A percentile compares a stretch with the other conserved stretches of the same genome.
Evolutionary conservation across 208 protist genomes (phyloP).

Genomic region (Balamuthia mandrillaris): DNA sequence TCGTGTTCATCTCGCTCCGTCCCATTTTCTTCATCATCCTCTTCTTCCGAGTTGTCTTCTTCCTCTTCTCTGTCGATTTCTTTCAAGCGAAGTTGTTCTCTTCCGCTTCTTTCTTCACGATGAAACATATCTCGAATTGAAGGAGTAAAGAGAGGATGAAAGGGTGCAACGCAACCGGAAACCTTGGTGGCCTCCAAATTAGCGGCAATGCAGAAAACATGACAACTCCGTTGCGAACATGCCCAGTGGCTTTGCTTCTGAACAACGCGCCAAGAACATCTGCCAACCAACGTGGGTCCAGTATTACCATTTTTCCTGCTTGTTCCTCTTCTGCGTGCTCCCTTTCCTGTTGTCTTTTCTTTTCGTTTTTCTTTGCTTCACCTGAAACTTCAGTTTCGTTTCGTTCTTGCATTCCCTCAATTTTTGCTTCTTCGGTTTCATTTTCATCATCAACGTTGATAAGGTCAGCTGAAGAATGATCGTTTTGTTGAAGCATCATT

Average conservation of each 20-base stretch:
- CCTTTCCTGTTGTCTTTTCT: too few relatives aligned
- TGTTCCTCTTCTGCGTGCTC: too few relatives aligned
- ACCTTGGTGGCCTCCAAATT: conserved; percentile 5
- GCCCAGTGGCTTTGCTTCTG: background rate
- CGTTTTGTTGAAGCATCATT: too few relatives aligned
- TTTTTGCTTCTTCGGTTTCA: too few relatives aligned
- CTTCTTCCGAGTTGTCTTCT: too few relatives aligned
- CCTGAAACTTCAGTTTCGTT: too few relatives aligned
- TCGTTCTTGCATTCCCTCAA: too few relatives aligned
- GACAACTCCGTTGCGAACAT: background rate
- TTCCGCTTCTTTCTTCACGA: background rate
- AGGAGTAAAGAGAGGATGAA: conserved; percentile 32
- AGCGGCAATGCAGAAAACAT: background rate
- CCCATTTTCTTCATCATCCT: background rate
- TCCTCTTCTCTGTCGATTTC: too few relatives aligned
- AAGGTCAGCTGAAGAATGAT: too few relatives aligned
- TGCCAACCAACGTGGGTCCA: conserved; percentile 18
- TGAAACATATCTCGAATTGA: conserved; percentile 21
- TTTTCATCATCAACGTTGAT: too few relatives aligned
- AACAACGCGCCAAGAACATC: conserved; percentile 12
- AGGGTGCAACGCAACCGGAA: background rate
- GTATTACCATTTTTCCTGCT: too few relatives aligned
- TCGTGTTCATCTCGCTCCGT: background rate
- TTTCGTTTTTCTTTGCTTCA: too few relatives aligned
- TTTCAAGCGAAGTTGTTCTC: background rate